Evolutionary conservation across 345 rosid species (phyloP).

Genomic region (Triadica sebifera): DNA sequence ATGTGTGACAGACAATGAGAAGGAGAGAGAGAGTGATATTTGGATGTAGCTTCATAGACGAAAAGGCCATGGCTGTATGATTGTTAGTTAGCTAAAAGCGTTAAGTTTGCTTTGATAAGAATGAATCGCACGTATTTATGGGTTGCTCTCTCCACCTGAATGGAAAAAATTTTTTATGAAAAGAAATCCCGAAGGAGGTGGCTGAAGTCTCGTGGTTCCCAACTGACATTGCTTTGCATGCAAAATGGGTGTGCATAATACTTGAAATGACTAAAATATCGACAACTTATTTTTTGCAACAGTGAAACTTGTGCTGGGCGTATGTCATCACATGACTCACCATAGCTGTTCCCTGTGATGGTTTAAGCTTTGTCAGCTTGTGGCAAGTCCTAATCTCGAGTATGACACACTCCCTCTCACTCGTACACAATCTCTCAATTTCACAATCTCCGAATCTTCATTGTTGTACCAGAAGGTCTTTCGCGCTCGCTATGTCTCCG

Average conservation of each 20-base stretch:
- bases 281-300: too few relatives aligned
- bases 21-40: not conserved
- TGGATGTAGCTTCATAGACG: not conserved
- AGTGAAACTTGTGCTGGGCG: not conserved
- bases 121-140: too few relatives aligned
- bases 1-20: not conserved
- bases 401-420: too few relatives aligned
- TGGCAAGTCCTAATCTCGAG: too few relatives aligned
- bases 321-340: not conserved
- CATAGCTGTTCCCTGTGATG: not conserved
- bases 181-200: not conserved
- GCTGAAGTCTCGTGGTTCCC: too few relatives aligned
- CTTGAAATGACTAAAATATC: too few relatives aligned
- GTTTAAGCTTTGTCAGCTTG: not conserved
- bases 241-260: too few relatives aligned
- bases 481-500: conserved; percentile 8
- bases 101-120: too few relatives aligned
- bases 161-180: not conserved
- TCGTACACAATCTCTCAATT: not conserved
- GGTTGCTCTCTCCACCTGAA: too few relatives aligned
- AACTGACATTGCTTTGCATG: too few relatives aligned
- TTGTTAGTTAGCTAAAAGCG: too few relatives aligned
- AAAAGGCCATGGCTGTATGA: not conserved
- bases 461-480: not conserved
- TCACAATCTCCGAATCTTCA: not conserved